Evolutionary conservation across 2,329 filamentous ascomycete genomes (phyloP), one percentile per base, ranked within the genome.

Genomic region (Madurella mycetomatis): DNA sequence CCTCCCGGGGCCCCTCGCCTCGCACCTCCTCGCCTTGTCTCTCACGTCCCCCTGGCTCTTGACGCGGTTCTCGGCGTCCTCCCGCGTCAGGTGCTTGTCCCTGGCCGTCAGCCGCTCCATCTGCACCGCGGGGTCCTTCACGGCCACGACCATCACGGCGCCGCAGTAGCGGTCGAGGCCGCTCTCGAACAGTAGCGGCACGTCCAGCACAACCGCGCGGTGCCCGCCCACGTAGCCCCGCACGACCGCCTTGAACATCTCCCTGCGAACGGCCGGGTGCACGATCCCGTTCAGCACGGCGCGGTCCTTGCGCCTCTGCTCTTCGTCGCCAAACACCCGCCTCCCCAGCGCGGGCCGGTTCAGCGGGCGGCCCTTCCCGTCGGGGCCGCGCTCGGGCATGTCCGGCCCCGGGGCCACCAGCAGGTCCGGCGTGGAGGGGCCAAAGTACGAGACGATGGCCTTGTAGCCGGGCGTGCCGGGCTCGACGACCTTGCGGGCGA

Each of bases 401-500:
- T 66, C 69, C 11, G 75, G 71, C 0, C 78, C 76, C 3, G 73
- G 66, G 0, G 84, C 79, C 2, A 92, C 79, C 0, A 97, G 83
- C 0, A 99, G 82, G 55, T 96, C 91, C 0, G 92, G 91, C 0
- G 92, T 96, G 4, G 82, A 88, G 30, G 90, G 80, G 1, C 80
- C 81, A 70, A 99, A 99, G 72, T 96, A 78, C 17, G 79, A 73
- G 41, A 97, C 81, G 62, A 99, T 96, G 57, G 86, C 84, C 47
- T 81, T 76, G 77, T 97, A 96, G 63, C 88, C 92, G 12, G 80
- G 68, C 5, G 90, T 95, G 30, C 94, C 94, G 1, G 94, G 94
- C 70, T 95, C 90, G 69, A 99, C 92, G 56, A 97, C 94, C 70
- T 94, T 82, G 64, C 92, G 91, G 46, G 94, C 92, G 57, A 97